Conservation (phyloP, 441 rosid genomes). For the Brassica hybrid region DNA sequence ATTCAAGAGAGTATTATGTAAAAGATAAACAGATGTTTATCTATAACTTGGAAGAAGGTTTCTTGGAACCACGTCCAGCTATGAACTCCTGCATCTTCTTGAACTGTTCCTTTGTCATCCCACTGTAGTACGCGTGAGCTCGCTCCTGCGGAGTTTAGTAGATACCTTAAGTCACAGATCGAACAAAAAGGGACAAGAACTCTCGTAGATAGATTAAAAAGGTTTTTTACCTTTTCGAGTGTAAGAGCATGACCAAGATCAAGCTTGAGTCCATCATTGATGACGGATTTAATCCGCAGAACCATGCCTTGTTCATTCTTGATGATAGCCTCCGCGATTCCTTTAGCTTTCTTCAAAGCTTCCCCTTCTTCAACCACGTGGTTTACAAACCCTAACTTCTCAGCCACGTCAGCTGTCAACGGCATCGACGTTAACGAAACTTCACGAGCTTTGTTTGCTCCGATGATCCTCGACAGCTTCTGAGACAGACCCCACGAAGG, state of each 20-base stretch:
- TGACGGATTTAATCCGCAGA: slow-evolving; percentile 69
- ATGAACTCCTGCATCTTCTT: slow-evolving; percentile 96
- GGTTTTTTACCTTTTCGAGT: slow-evolving; percentile 66
- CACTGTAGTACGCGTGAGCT: slow-evolving; percentile 73
- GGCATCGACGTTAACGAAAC: slow-evolving; percentile 71
- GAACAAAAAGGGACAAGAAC: neutral
- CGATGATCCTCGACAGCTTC: slow-evolving; percentile 79
- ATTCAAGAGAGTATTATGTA: slow-evolving; percentile 23
- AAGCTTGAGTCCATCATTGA: slow-evolving; percentile 80
- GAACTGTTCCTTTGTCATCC: slow-evolving; percentile 90
- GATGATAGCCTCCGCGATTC: slow-evolving; percentile 68
- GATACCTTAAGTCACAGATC: neutral
- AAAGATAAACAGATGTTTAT: neutral
- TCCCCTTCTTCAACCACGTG: slow-evolving; percentile 76
- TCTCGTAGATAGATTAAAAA: neutral
- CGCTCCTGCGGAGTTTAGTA: slow-evolving; percentile 59
- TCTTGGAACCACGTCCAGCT: slow-evolving; percentile 66
- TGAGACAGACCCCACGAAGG: slow-evolving; percentile 98
- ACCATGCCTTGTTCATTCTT: slow-evolving; percentile 80
- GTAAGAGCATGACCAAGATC: slow-evolving; percentile 76
- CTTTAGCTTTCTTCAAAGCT: slow-evolving; percentile 62
- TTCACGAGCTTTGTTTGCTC: slow-evolving; percentile 84
- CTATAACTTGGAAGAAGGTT: slow-evolving; percentile 73
- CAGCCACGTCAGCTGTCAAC: slow-evolving; percentile 81
- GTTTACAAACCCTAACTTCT: slow-evolving; percentile 83